Conservation (phyloP, 2,329 filamentous ascomycete genomes). For the Colletotrichum incanum region DNA sequence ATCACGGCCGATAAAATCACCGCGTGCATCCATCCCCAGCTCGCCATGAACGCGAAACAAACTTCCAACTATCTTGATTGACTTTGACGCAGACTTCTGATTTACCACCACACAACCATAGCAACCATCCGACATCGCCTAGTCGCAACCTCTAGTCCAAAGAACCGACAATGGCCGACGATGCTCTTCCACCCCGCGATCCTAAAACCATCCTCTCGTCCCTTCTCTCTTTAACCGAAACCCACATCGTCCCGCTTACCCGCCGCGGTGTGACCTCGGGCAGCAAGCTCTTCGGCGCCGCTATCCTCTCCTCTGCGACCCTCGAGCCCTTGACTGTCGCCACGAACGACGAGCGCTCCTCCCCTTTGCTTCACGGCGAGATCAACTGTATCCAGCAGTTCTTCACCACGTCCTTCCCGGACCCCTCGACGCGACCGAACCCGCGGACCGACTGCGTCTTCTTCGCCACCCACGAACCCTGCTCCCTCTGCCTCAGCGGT, state of each 20-base stretch:
- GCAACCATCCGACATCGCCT: not conserved
- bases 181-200: conserved; percentile 29
- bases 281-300: conserved; percentile 71
- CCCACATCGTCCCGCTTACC: conserved; percentile 67
- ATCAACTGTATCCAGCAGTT: conserved; percentile 74
- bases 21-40: conserved; percentile 5
- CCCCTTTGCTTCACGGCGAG: conserved; percentile 72
- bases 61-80: not conserved
- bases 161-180: conserved; percentile 40
- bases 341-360: conserved; percentile 70
- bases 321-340: conserved; percentile 64
- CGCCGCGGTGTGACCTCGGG: conserved; percentile 64
- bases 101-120: not conserved
- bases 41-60: not conserved
- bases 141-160: not conserved
- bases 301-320: conserved; percentile 62
- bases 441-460: conserved; percentile 67
- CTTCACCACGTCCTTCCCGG: conserved; percentile 58
- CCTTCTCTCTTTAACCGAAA: conserved; percentile 61
- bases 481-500: conserved; percentile 70
- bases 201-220: conserved; percentile 53
- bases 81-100: not conserved
- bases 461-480: conserved; percentile 73
- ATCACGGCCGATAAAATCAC: conserved; percentile 34
- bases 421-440: conserved; percentile 55